Evolutionary conservation across 2,329 filamentous ascomycete species (phyloP), one percentile per base, ranked within the genome.

Genomic region (Alternaria atra): DNA sequence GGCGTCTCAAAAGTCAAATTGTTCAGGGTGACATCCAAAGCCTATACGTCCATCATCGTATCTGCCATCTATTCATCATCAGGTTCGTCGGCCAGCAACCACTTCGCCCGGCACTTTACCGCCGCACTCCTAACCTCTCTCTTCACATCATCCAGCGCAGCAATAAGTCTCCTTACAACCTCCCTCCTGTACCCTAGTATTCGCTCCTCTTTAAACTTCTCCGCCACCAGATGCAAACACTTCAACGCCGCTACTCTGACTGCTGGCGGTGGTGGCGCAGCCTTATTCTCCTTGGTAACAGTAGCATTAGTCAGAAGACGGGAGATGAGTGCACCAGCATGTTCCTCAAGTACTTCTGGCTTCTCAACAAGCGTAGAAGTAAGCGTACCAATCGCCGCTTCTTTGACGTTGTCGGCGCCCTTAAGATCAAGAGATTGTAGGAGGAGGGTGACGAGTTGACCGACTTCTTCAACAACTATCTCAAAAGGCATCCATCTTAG

Each of bases 91-190:
- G 89, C 79, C 13, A 83, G 82, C 54, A 89, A 73, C 88, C 88
- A 90, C 56, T 82, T 85, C n/a, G 80, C 83, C 52, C 87, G 77
- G 63, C 87, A 88, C 78, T 84, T 84, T 27, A 90, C 87, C 13
- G 87, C 88, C 60, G 87, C 86, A 63, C 85, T 84, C 42, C 89
- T 81, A 9, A 91, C 89, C 71, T 84, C 83, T 63, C 89, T 80
- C 78, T 87, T 90, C 32, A 80, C 80, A 76, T 91, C 89, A 79
- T 91, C 89, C 64, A 91, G 71, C 27, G 85, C 84, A 15, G 70
- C 74, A 44, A 82, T 79, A 68, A 91, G 74, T 23, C 83, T 81
- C 70, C 85, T 84, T 48, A 89, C 79, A 8, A 90, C 87, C 50
- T 85, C 81, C 50, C 80, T 80, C 67, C 87, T 84, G 59, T 86